These are phyloP conservation scores for Leptodontidium sp. DNA, from an alignment of 2,329 filamentous ascomycete genomes.

Conservation along the genomic window DNA sequence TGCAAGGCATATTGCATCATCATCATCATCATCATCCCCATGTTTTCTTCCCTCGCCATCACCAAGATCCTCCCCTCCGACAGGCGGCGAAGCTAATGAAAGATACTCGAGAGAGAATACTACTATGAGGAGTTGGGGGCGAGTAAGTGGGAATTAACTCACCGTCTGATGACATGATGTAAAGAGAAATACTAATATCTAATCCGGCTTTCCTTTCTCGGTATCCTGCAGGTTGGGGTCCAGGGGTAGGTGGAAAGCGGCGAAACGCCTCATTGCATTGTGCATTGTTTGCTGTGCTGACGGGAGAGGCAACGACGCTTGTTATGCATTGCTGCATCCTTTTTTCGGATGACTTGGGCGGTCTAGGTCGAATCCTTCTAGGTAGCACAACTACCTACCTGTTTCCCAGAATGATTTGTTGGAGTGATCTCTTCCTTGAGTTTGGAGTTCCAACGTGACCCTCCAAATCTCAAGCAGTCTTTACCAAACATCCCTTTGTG, in stretches of 20 bases:
- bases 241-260: neutral
- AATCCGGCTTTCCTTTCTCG: slow-evolving; percentile 1
- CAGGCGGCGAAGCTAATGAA: slow-evolving; percentile 1
- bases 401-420: too few relatives aligned
- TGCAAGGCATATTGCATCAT: slow-evolving; percentile 15
- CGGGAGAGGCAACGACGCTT: neutral
- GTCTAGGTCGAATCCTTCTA: neutral
- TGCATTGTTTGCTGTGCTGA: slow-evolving; percentile 8
- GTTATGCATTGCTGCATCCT: neutral
- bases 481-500: too few relatives aligned
- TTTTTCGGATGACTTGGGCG: neutral
- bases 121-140: neutral
- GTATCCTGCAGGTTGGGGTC: neutral
- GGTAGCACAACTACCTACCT: neutral
- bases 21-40: too few relatives aligned
- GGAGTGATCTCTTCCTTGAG: too few relatives aligned
- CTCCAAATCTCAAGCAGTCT: too few relatives aligned
- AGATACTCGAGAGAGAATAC: neutral
- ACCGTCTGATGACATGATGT: neutral
- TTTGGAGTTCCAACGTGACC: too few relatives aligned
- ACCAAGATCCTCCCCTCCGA: neutral
- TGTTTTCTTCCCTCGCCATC: neutral
- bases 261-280: neutral
- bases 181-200: neutral
- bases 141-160: neutral